Percentiles rank a stretch among this genome's conserved stretches.
These are phyloP conservation scores for Chloromonas sp. DNA, from an alignment of 163 green algal genomes.

Conservation along the genomic window DNA sequence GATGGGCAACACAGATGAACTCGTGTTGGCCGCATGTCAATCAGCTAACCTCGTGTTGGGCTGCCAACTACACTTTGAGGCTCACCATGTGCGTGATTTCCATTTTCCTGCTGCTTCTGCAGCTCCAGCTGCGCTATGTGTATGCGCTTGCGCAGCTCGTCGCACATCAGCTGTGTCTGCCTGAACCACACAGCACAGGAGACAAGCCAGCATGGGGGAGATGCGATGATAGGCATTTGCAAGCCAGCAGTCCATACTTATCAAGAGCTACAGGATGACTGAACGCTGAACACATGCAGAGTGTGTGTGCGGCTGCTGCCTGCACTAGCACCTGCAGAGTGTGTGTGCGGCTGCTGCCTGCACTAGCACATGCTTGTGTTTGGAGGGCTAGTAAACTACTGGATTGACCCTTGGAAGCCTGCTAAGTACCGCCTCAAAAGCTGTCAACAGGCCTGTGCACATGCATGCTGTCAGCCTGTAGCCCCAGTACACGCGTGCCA, in stretches of 20 bases:
- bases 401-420: too few species aligned
- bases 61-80: not conserved
- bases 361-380: not conserved
- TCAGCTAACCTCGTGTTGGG: not conserved
- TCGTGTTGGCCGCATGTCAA: not conserved
- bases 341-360: not conserved
- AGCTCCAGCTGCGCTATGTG: not conserved
- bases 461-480: not conserved
- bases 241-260: too few species aligned
- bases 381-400: too few species aligned
- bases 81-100: not conserved
- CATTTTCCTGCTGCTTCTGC: not conserved
- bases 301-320: not conserved
- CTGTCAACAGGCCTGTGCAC: too few species aligned
- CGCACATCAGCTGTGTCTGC: not conserved
- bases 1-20: not conserved
- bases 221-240: too few species aligned
- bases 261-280: not conserved
- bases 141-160: not conserved
- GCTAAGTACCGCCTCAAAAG: too few species aligned
- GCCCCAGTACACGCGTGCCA: not conserved
- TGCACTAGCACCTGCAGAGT: not conserved
- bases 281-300: not conserved
- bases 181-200: not conserved
- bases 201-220: not conserved